These are phyloP conservation scores for Petunia hybrid DNA, from an alignment of 305 asterid genomes.

Conservation along the genomic window DNA sequence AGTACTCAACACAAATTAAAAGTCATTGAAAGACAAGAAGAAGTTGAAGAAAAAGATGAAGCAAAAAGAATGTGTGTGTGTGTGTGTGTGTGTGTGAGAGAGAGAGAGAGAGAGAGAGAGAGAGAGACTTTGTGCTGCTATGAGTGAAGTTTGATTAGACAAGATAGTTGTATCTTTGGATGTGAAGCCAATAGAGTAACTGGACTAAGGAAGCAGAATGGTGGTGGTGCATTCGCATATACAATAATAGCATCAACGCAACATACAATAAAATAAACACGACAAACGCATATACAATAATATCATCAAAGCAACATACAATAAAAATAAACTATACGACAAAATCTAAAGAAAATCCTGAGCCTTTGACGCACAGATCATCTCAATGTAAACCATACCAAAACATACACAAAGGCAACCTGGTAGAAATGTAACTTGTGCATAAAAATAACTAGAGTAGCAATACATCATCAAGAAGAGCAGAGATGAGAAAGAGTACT, in stretches of 20 bases:
- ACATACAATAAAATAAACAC: background rate
- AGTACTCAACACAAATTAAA: background rate
- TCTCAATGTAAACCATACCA: background rate
- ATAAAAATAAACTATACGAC: background rate
- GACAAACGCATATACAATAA: background rate
- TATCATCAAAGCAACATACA: background rate
- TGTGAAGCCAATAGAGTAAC: background rate
- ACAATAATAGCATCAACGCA: background rate
- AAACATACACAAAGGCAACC: slow-evolving; percentile 17
- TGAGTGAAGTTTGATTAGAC: slow-evolving; percentile 18
- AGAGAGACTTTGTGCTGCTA: background rate
- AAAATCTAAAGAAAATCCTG: background rate
- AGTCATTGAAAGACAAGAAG: background rate
- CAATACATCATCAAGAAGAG: slow-evolving; percentile 17
- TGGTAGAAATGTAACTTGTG: slow-evolving; percentile 11
- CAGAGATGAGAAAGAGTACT: background rate
- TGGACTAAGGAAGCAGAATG: background rate
- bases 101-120: background rate
- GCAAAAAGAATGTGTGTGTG: background rate
- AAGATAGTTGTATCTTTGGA: background rate
- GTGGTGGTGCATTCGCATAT: background rate
- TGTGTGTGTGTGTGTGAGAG: background rate
- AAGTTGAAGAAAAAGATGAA: background rate
- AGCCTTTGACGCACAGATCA: slow-evolving; percentile 1
- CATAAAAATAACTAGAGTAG: slow-evolving; percentile 16